Conservation (phyloP, 306 rosid species). For the Vigna reflexopilosa region DNA sequence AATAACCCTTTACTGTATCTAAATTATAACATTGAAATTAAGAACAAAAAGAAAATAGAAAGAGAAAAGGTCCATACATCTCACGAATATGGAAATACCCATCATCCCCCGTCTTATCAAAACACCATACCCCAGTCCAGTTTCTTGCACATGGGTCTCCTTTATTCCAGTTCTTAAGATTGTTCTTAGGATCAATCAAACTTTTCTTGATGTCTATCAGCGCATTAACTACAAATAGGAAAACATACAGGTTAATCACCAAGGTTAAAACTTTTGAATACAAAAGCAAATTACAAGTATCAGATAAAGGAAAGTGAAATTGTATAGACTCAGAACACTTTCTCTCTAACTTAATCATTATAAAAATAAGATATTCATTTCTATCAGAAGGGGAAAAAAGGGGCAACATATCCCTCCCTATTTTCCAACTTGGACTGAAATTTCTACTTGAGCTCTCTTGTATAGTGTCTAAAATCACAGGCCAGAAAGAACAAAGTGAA, state of each 20-base stretch:
- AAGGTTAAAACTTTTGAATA: conserved; percentile 3
- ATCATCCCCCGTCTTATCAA: conserved; percentile 41
- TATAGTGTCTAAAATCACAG: conserved; percentile 16
- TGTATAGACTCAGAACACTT: neutral
- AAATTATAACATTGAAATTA: neutral
- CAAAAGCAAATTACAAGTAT: conserved; percentile 26
- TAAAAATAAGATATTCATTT: conserved; percentile 4
- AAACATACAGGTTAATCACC: conserved; percentile 9
- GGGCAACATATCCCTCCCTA: neutral
- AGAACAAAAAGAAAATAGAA: conserved; percentile 22
- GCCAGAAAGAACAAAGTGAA: conserved; percentile 30
- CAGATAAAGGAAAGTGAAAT: conserved; percentile 14
- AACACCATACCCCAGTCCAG: conserved; percentile 81
- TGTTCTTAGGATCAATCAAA: conserved; percentile 61
- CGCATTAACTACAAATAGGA: conserved; percentile 65
- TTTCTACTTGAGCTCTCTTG: neutral
- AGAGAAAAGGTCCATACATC: conserved; percentile 58
- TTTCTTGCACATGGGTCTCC: conserved; percentile 77
- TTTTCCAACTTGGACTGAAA: neutral
- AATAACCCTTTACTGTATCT: neutral
- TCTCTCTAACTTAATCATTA: neutral
- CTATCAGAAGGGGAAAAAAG: neutral
- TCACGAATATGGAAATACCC: conserved; percentile 67
- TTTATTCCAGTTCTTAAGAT: conserved; percentile 62
- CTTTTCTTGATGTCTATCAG: conserved; percentile 65